Percentiles rank a stretch among this genome's conserved stretches.
Conservation (phyloP, 2,329 filamentous ascomycete species). For the Diaporthe sp. region DNA sequence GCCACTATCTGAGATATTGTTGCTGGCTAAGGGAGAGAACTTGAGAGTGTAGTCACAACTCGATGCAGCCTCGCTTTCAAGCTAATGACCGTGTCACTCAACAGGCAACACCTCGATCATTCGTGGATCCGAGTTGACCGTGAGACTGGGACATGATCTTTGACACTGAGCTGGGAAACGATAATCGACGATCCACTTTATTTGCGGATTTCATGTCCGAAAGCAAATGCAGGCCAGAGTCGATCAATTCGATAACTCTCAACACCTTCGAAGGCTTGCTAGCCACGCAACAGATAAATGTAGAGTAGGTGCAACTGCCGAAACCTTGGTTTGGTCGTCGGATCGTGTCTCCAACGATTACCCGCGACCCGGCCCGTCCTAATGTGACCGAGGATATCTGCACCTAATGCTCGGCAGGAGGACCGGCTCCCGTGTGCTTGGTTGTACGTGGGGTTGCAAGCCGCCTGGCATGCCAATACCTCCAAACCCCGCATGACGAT, state of each 20-base stretch:
- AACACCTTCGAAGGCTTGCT: neutral
- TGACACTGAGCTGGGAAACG: neutral
- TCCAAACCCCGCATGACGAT: slow-evolving; percentile 20
- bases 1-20: neutral
- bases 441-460: neutral
- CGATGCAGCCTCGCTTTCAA: too few species aligned
- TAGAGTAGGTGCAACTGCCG: slow-evolving; percentile 10
- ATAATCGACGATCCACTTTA: neutral
- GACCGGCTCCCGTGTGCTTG: neutral
- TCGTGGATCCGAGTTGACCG: neutral
- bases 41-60: neutral
- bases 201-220: neutral
- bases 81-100: too few species aligned
- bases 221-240: neutral
- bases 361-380: neutral
- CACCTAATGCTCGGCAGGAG: neutral
- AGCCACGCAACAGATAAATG: neutral
- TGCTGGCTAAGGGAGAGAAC: neutral
- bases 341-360: slow-evolving; percentile 10
- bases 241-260: neutral
- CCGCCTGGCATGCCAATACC: neutral
- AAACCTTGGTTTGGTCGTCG: neutral
- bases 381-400: neutral
- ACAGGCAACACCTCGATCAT: too few species aligned
- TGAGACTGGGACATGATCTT: neutral